Evolutionary conservation across 2,329 filamentous ascomycete genomes (phyloP).

Genomic region (Talaromyces sp.): DNA sequence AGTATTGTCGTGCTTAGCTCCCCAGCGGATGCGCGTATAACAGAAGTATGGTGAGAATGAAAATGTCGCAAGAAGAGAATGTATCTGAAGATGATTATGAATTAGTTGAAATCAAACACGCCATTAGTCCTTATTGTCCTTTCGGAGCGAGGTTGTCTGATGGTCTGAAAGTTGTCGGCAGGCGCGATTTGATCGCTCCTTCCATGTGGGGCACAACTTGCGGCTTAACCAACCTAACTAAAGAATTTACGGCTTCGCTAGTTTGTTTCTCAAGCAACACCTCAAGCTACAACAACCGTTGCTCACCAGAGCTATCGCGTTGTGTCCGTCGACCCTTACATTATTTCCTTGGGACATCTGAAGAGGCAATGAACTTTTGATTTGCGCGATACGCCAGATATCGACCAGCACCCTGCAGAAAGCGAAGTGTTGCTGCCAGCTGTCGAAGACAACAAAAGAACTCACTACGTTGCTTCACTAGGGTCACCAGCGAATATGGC

Average conservation of each 20-base stretch:
- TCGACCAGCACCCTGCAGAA: not conserved
- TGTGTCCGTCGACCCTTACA: not conserved
- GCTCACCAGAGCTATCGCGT: constrained; percentile 2
- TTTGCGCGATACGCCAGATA: not conserved
- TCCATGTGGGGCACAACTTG: constrained; percentile 16
- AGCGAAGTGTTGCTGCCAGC: not conserved
- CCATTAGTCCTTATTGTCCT: not conserved
- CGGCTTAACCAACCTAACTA: constrained; percentile 3
- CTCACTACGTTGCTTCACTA: not conserved
- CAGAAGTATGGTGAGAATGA: no score
- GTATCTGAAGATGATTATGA: no score
- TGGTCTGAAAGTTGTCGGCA: not conserved
- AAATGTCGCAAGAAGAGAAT: not conserved
- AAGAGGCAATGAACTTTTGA: not conserved
- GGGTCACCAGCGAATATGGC: constrained; percentile 11
- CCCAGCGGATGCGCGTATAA: not conserved
- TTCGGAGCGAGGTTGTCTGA: not conserved
- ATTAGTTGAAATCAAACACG: no score
- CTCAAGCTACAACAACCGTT: not conserved
- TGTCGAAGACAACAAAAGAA: not conserved
- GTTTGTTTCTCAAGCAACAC: constrained; percentile 12
- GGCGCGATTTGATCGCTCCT: constrained; percentile 5
- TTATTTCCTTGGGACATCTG: not conserved
- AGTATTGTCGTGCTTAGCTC: no score
- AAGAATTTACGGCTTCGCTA: not conserved